These are phyloP conservation scores for Fusarium zealandicum DNA, from an alignment of 2,329 filamentous ascomycete species.

Conservation along the genomic window DNA sequence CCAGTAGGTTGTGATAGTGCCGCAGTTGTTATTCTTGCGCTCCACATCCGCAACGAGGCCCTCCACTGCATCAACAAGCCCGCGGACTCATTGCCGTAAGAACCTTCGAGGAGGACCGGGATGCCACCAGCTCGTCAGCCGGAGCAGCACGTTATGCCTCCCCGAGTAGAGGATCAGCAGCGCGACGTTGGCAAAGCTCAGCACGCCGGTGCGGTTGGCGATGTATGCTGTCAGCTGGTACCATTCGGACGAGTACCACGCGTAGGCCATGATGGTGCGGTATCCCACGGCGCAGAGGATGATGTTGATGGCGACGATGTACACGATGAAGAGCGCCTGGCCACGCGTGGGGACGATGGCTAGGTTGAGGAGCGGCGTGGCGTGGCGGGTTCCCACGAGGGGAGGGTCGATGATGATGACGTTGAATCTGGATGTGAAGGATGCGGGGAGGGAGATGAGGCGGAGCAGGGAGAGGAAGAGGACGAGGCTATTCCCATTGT, in stretches of 20 bases:
- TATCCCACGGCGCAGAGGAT: conserved; percentile 45
- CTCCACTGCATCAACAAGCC: conserved; percentile 1
- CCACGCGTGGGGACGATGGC: conserved; percentile 48
- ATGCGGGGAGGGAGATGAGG: conserved; percentile 8
- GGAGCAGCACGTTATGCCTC: conserved; percentile 56
- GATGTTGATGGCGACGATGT: conserved; percentile 49
- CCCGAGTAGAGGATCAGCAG: conserved; percentile 52
- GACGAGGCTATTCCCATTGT: background rate
- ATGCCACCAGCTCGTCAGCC: conserved; percentile 51
- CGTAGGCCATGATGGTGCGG: conserved; percentile 34
- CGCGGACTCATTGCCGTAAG: conserved; percentile 1
- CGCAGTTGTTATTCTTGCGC: background rate
- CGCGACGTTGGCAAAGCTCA: conserved; percentile 50
- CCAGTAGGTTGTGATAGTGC: background rate
- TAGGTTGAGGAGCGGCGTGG: conserved; percentile 19
- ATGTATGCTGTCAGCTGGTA: conserved; percentile 47
- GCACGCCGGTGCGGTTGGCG: conserved; percentile 49
- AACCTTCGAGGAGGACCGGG: conserved; percentile 3
- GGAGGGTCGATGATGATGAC: conserved; percentile 33
- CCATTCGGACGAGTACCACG: conserved; percentile 37
- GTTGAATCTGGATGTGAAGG: conserved; percentile 17
- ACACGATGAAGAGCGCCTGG: conserved; percentile 51
- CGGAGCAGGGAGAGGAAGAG: conserved; percentile 2
- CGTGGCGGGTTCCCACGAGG: conserved; percentile 24
- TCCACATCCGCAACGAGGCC: background rate